Conservation (phyloP, 148 eudicot genomes). For the Cornus controversa region DNA sequence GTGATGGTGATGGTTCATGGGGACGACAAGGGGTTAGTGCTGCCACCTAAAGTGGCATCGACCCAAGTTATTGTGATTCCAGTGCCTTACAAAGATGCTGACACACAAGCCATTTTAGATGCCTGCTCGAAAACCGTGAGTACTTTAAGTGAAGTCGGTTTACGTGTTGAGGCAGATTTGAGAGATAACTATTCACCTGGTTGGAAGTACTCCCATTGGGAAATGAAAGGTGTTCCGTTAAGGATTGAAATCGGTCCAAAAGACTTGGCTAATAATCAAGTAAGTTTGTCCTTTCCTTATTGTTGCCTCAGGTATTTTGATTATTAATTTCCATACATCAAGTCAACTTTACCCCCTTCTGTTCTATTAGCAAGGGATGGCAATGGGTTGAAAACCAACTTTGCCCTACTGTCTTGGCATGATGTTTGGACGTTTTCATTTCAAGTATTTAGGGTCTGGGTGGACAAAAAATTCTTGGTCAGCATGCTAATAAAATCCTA, state of each 20-base stretch:
- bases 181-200: slow-evolving; percentile 99
- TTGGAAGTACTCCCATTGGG: slow-evolving; percentile 99
- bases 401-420: too few species aligned
- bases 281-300: slow-evolving; percentile 16
- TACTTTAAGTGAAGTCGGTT: slow-evolving; percentile 57
- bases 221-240: slow-evolving; percentile 96
- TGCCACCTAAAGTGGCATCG: slow-evolving; percentile 96
- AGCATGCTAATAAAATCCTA: too few species aligned
- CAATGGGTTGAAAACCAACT: too few species aligned
- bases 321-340: neutral
- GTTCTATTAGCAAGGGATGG: too few species aligned
- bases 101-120: slow-evolving; percentile 64
- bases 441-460: too few species aligned
- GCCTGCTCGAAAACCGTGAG: slow-evolving; percentile 71
- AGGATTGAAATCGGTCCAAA: slow-evolving; percentile 98
- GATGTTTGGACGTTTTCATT: too few species aligned
- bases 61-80: slow-evolving; percentile 88
- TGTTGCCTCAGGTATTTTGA: neutral
- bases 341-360: too few species aligned
- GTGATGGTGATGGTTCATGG: slow-evolving; percentile 99
- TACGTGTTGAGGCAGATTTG: slow-evolving; percentile 76
- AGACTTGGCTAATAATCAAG: slow-evolving; percentile 92
- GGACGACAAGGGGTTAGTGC: slow-evolving; percentile 94
- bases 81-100: slow-evolving; percentile 93
- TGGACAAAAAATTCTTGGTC: too few species aligned